Percentiles rank a stretch among this genome's conserved stretches.
Conservation (phyloP, 1,284 basidiomycete genomes). For the Melampsora larici-populina region DNA sequence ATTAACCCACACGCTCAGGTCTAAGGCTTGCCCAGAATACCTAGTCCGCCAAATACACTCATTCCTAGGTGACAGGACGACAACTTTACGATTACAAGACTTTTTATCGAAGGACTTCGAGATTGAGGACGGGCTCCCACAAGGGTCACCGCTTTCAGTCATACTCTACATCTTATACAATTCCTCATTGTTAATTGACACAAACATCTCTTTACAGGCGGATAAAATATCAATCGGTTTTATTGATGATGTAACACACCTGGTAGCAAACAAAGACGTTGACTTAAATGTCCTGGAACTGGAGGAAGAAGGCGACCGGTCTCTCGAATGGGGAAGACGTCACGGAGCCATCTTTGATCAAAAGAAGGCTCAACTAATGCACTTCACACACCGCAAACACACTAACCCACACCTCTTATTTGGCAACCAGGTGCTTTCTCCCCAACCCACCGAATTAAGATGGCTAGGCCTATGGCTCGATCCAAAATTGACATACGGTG, state of each 20-base stretch:
- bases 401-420: not conserved
- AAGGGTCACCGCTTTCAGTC: constrained; percentile 11
- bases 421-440: not conserved
- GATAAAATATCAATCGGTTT: not conserved
- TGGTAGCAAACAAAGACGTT: not conserved
- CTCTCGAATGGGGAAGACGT: not conserved
- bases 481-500: too few species aligned
- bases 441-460: not conserved
- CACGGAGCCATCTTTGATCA: constrained; percentile 21
- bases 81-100: not conserved
- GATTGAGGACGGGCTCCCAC: constrained; percentile 7
- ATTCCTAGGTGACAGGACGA: not conserved
- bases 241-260: constrained; percentile 21
- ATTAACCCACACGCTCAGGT: not conserved
- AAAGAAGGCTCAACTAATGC: constrained; percentile 1
- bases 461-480: too few species aligned
- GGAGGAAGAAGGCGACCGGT: not conserved
- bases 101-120: not conserved
- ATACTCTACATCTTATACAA: constrained; percentile 28
- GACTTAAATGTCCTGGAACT: not conserved
- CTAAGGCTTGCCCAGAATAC: not conserved
- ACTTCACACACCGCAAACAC: not conserved
- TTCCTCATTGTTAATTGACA: not conserved
- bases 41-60: not conserved
- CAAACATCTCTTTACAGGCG: not conserved